phyloP scores from a whole-genome alignment of 2,329 filamentous ascomycete genomes.

The Myotisia sp. region DNA sequence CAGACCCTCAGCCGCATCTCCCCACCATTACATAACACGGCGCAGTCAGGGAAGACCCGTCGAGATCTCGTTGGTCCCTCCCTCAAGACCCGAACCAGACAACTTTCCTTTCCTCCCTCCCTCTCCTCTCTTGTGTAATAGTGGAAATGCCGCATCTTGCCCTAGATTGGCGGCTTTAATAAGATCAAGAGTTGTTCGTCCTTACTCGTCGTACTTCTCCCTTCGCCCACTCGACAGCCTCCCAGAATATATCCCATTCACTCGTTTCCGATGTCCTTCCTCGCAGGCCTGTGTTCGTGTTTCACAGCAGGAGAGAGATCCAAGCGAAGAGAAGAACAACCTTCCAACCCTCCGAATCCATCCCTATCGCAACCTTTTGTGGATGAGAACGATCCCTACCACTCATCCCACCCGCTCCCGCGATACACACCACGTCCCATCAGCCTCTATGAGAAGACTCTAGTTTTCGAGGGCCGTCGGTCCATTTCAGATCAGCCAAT shows the following conservation, averaged over 20 bases:
- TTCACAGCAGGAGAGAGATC: conserved; percentile 8
- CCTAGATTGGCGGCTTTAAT: too few species aligned
- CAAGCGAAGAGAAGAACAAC: conserved; percentile 1
- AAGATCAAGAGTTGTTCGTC: too few species aligned
- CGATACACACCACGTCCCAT: conserved; percentile 28
- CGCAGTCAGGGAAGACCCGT: too few species aligned
- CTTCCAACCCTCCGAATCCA: conserved; percentile 1
- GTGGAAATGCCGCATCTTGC: too few species aligned
- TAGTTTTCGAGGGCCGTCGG: conserved; percentile 12
- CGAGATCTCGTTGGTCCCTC: too few species aligned
- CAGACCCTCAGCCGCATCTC: too few species aligned
- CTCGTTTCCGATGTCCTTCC: conserved; percentile 7
- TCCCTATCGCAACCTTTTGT: conserved; percentile 5
- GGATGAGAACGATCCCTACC: conserved; percentile 19
- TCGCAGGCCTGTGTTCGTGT: conserved; percentile 6
- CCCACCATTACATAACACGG: too few species aligned
- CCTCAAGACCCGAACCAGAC: too few species aligned
- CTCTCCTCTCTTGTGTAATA: too few species aligned
- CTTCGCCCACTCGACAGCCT: neutral
- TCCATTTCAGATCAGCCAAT: conserved; percentile 1
- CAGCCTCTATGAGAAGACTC: conserved; percentile 28
- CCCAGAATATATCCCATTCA: neutral
- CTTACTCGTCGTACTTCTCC: too few species aligned
- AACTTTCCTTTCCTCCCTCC: too few species aligned
- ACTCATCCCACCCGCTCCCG: conserved; percentile 23